Conservation (phyloP, 257 asterid genomes). For the Verbena officinalis region DNA sequence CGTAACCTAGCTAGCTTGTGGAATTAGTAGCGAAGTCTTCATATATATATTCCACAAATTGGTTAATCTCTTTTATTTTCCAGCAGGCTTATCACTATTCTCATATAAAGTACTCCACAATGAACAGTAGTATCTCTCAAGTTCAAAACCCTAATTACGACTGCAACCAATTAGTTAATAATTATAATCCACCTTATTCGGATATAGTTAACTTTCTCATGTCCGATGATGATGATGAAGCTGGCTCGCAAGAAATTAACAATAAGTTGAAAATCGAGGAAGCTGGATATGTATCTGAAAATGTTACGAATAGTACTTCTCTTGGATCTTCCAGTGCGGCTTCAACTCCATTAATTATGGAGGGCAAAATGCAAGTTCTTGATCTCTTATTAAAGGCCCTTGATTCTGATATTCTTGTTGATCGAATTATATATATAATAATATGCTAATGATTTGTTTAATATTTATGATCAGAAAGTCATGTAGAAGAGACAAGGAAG, state of each 20-base stretch:
- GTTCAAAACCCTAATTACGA: conserved; percentile 19
- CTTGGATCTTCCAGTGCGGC: conserved; percentile 4
- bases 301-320: background rate
- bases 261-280: background rate
- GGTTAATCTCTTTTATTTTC: background rate
- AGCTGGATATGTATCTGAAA: background rate
- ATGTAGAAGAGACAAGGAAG: conserved; percentile 9
- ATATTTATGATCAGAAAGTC: background rate
- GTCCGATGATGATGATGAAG: conserved; percentile 26
- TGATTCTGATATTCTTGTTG: background rate
- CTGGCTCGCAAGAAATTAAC: conserved; percentile 8
- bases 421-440: background rate
- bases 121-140: conserved; percentile 24
- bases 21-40: too few species aligned
- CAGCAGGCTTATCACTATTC: background rate
- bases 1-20: too few species aligned
- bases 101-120: conserved; percentile 1
- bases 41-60: conserved; percentile 9
- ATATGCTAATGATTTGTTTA: background rate
- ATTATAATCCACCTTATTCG: conserved; percentile 8
- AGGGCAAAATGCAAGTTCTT: conserved; percentile 27
- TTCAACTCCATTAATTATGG: background rate
- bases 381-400: background rate
- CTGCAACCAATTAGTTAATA: conserved; percentile 12
- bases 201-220: conserved; percentile 22